Base-by-base conservation (phyloP, 192 early-diverging fungal species). In the Mortierella alpina region DNA sequence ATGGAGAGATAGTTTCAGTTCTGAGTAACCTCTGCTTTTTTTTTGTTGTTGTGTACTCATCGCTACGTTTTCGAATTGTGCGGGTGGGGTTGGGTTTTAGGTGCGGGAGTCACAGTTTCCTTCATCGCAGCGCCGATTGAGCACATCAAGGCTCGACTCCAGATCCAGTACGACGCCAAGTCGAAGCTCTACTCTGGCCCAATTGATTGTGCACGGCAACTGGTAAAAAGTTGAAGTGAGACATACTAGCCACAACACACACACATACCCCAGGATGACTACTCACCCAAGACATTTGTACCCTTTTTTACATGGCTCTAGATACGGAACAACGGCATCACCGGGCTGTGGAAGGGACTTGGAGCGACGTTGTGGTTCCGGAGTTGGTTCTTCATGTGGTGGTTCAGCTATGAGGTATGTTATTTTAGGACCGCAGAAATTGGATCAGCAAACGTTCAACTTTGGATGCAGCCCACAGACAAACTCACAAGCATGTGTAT, bases 341-440 rank as follows among this genome's bases (percentile, higher is more conserved):
- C 85, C 50, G 96, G 94, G 7, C 75, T 97, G 10, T 99, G 92
- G 89, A 92, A 93, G 54, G 97, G 97, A 7, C 87, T 99, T 23
- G 70, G 83, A 0, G 92, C 92, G 17, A 96, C 94, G n/a, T 86
- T 98, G 68, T 67, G 91, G 51, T 96, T 96, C 76, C 88, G 97
- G 54, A 92, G 85, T 59, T 86, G 90, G 70, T 98, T 96, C 82
- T 98, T 96, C 85, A 58, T 80, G 64, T 80, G 77, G 77, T 72
- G 90, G 88, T 76, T 86, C 46, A 87, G 85, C 10, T 91, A 91
- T 55, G 84, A 89, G 74, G 83, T 89, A 65, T 12, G 54, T 56
- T 13, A 17, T 56, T 56, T 20, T 56, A 20, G 15, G 22, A 2
- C 17, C 49, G 49, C 17, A 50, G 17, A 14, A 17, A 50, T 50